Base-by-base conservation (phyloP, 1,284 basidiomycete species). In the Rhodotorula glutinis region DNA sequence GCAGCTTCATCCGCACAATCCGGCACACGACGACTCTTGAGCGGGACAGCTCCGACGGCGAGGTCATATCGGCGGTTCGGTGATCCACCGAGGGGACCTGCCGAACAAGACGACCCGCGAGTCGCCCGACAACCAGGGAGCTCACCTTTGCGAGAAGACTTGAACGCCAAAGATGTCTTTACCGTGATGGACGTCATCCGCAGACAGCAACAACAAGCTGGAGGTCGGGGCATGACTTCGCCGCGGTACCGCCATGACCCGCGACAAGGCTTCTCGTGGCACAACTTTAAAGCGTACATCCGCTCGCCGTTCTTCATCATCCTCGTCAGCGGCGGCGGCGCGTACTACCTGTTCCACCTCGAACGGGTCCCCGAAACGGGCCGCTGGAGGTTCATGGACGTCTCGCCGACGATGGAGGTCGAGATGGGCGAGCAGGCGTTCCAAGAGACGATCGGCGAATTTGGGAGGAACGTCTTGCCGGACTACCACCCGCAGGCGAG, bases 311-410 rank as follows among this genome's bases (percentile, higher is more conserved):
- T 73, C 33, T 65, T 74, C 38, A 77, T 76, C 13, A 68, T 79
- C 9, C 77, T 73, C 1, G 71, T 79, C 30, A 78, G 76, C 17
- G 80, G 81, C 21, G 83, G 81, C 1, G 80, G 79, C 10, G 75
- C 81, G 8, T 89, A 87, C 78, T 87, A 86, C 75, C 62, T 75
- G 23, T 25, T 61, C 7, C 70, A 75, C 55, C 65, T 75, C 52
- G 74, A 76, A 49, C 30, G 63, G 19, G 72, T 72, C 1, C 59
- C 65, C 21, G 86, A 91, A 75, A 93, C 91, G 0, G 91, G 91
- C 0, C 79, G 92, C 64, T 87, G 87, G 83, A 80, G 92, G 27
- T 93, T 92, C 77, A 94, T 95, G 84, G 87, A 88, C 75, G 83
- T 88, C 11, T 84, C 83, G 47, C 83, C 83, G 0, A 80, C 82